Base-by-base conservation (phyloP, 495 filamentous ascomycete species). In the Penicillium goetzii region DNA sequence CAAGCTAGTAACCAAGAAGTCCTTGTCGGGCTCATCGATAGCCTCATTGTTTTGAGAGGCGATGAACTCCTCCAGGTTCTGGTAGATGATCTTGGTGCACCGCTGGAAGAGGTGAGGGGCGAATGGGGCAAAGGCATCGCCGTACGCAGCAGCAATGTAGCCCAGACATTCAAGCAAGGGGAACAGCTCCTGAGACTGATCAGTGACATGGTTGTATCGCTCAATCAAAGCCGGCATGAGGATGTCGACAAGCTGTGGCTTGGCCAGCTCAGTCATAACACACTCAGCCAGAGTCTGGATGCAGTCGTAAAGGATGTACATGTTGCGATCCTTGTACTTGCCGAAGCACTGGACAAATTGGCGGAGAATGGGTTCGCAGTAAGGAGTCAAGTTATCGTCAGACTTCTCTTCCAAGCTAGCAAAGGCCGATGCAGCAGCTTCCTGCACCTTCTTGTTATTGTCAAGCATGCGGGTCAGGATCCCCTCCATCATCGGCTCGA, bases 271-370 rank as follows among this genome's bases (percentile, higher is more conserved):
- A 19, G 86, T 86, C 54, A 92, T 90, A 52, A 98, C 90, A 73
- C 93, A 89, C 72, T 99, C 96, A 15, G 95, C 95, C 41, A 99
- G 80, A 0, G 96, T 98, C 77, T 99, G 95, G 52, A 99, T 91
- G 77, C 95, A 99, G 79, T 98, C 96, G 77, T 99, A 99, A 38
- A 99, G 87, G 60, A 98, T 92, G 79, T 94, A 97, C 87, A 97
- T 97, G 80, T 99, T 99, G 55, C 92, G 88, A 74, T 98, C 94
- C 81, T 99, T 97, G 85, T 98, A 99, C 74, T 89, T 91, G 28
- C 77, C 83, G 78, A 99, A 98, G 74, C 96, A 98, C 61, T 84
- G 79, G 43, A 97, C 94, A 69, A 93, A 98, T 74, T 98, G 96
- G 45, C 86, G 88, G 54, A 98, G 86, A 66, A 99, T 99, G 32